These are phyloP conservation scores for Metschnikowia chrysomelidarum DNA, from an alignment of 805 yeast genomes.

Conservation along the genomic window DNA sequence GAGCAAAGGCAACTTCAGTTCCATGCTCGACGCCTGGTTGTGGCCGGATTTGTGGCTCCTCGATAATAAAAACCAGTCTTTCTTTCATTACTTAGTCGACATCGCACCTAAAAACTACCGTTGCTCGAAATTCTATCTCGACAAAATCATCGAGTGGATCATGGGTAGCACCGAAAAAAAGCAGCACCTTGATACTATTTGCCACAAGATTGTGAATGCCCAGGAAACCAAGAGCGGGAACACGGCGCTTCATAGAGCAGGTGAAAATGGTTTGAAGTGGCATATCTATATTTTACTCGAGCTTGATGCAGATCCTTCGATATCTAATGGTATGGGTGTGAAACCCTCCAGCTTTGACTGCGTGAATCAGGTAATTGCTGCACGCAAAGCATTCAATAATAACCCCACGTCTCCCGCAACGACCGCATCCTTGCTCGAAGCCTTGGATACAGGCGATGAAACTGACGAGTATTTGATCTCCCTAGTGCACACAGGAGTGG, in stretches of 20 bases:
- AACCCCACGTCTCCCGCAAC: constrained; percentile 13
- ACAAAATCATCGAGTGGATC: constrained; percentile 34
- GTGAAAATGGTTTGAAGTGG: constrained; percentile 39
- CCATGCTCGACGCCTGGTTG: constrained; percentile 59
- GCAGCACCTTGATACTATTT: constrained; percentile 15
- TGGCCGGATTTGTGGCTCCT: constrained; percentile 55
- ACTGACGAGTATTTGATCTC: constrained; percentile 30
- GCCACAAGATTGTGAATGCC: constrained; percentile 27
- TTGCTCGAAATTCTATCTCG: constrained; percentile 35
- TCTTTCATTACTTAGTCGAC: constrained; percentile 82
- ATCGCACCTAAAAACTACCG: constrained; percentile 30
- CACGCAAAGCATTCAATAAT: constrained; percentile 15
- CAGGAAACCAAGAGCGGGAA: constrained; percentile 38
- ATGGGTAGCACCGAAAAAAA: constrained; percentile 23
- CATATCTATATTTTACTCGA: constrained; percentile 33
- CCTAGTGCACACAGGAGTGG: constrained; percentile 33
- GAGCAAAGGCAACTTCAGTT: constrained; percentile 72
- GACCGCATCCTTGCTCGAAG: constrained; percentile 11
- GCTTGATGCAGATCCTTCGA: constrained; percentile 50
- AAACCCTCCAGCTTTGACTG: constrained; percentile 86
- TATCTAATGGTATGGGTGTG: constrained; percentile 82
- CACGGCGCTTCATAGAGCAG: constrained; percentile 41
- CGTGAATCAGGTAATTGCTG: constrained; percentile 37
- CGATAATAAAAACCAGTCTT: constrained; percentile 69
- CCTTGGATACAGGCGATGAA: constrained; percentile 15